Base-by-base conservation (phyloP, 495 filamentous ascomycete species). In the Neurospora tetrasperma region DNA sequence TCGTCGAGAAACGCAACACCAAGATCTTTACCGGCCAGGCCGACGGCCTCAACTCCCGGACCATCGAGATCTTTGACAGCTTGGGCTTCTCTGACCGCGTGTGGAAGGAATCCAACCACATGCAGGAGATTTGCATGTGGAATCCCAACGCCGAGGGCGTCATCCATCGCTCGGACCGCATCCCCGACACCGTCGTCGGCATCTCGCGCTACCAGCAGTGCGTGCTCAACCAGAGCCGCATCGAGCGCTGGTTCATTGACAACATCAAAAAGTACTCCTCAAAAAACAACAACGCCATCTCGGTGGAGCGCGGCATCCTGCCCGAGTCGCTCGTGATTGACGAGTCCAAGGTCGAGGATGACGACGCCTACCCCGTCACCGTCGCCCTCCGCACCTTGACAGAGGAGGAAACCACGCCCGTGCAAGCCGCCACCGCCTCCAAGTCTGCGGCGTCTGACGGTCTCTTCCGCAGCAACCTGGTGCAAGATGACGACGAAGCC, bases 21-120 rank as follows among this genome's bases (percentile, higher is more conserved):
- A 79, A 79, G 71, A 74, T 79, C 69, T 75, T 78, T 48, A 69
- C 40, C 69, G 78, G 78, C 35, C 78, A 78, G 31, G 78, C 78
- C 54, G 78, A 79, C 70, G 78, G 78, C 6, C 72, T 79, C 3
- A 73, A 78, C 38, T 79, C 76, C 40, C 85, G 90, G n/a, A 90
- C 84, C 5, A 76, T 90, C 16, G 90, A 91, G 77, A 86, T 91
- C 16, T 88, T 92, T 35, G 90, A 93, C 71, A 88, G 87, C 71
- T 88, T 92, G 75, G 90, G 88, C 7, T 86, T 92, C 71, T 86
- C 82, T 4, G 86, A 91, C 71, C 83, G 86, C 18, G 86, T 85
- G 8, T 86, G 84, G 82, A 87, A 89, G 48, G 90, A 92, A 73
- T 83, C 84, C 10, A 86, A 88, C 76, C 83, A 87, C 72, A 84